These are phyloP conservation scores for Juncus effusus DNA, from an alignment of 176 grass and related monocot genomes.

Conservation along the genomic window DNA sequence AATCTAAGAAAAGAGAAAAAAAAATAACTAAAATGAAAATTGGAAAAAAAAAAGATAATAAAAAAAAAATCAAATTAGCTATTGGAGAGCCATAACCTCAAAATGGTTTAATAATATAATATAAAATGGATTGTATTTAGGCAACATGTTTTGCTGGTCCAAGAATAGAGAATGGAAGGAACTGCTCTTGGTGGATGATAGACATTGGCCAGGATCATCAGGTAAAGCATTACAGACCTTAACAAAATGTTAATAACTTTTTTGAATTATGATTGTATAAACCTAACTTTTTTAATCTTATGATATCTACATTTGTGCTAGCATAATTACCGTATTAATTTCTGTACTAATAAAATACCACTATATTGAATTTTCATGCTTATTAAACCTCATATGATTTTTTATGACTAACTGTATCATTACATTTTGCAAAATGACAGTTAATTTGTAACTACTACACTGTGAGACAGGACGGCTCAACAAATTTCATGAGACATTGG, in stretches of 20 bases:
- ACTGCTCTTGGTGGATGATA: slow-evolving; percentile 89
- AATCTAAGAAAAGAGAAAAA: too few relatives aligned
- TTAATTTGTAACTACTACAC: slow-evolving; percentile 98
- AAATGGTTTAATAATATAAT: background rate
- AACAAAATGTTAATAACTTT: background rate
- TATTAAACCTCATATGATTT: background rate
- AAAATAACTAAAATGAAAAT: too few relatives aligned
- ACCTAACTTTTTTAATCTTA: background rate
- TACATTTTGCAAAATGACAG: slow-evolving; percentile 34
- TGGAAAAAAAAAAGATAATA: too few relatives aligned
- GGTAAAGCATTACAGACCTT: slow-evolving; percentile 35
- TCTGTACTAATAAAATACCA: background rate
- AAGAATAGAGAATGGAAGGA: slow-evolving; percentile 59
- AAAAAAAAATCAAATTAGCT: too few relatives aligned
- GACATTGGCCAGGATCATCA: slow-evolving; percentile 80
- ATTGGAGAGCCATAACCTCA: too few relatives aligned
- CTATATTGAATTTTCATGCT: background rate
- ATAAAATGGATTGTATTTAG: slow-evolving; percentile 39
- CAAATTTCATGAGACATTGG: slow-evolving; percentile 78
- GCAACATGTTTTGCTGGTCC: slow-evolving; percentile 85
- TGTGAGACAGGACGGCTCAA: slow-evolving; percentile 84
- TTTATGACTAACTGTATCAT: background rate
- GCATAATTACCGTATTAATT: background rate
- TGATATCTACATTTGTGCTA: background rate
- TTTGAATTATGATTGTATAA: slow-evolving; percentile 1